A percentile compares a stretch with the other conserved stretches of the same genome.
Conservation (phyloP, 805 yeast species). For the Metschnikowia baotianmanensis region DNA sequence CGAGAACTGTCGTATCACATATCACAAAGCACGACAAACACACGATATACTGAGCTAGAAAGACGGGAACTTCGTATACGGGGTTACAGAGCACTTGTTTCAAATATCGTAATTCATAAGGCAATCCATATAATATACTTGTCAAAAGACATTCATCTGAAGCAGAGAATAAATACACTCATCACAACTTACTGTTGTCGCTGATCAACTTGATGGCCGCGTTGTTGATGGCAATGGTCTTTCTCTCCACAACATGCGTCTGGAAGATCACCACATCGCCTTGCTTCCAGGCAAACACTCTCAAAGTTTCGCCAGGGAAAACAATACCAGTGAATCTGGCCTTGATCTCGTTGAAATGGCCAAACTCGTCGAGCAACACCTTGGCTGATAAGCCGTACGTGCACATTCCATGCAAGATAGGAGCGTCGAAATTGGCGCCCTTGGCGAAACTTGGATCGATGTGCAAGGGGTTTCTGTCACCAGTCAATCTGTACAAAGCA, state of each 20-base stretch:
- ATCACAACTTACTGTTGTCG: constrained; percentile 40
- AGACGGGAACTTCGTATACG: too few relatives aligned
- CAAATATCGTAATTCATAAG: too few relatives aligned
- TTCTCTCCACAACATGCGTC: constrained; percentile 76
- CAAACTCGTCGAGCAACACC: constrained; percentile 73
- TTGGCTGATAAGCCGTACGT: constrained; percentile 81
- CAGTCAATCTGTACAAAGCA: constrained; percentile 84
- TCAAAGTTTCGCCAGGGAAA: constrained; percentile 89
- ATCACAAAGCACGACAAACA: too few relatives aligned
- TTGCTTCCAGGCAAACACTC: constrained; percentile 80
- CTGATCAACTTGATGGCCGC: constrained; percentile 70
- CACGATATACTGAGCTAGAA: too few relatives aligned
- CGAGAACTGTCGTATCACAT: background rate
- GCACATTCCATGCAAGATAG: constrained; percentile 92
- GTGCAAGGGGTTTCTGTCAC: constrained; percentile 94
- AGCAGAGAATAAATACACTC: constrained; percentile 2
- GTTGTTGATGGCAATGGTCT: constrained; percentile 73
- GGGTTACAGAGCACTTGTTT: too few relatives aligned
- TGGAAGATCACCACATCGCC: constrained; percentile 74
- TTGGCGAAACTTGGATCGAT: constrained; percentile 89
- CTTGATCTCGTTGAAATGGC: constrained; percentile 79
- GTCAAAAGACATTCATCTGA: too few relatives aligned
- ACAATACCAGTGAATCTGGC: constrained; percentile 89
- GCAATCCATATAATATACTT: too few relatives aligned
- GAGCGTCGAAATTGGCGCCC: constrained; percentile 79